Conservation (phyloP, 108 stramenopile genomes). For the Nitzschia putrida region DNA sequence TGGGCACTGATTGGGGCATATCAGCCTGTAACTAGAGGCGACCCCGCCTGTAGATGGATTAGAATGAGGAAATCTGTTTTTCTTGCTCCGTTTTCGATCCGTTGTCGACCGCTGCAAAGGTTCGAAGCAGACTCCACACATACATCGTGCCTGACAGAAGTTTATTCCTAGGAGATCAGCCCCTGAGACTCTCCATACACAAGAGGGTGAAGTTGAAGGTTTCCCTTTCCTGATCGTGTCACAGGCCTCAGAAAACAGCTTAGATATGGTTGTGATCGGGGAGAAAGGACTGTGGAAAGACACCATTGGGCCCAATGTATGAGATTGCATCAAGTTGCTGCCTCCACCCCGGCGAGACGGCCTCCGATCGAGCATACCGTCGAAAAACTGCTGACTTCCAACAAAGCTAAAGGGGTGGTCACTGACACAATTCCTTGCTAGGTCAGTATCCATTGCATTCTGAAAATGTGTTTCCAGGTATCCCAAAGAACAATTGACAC, state of each 20-base stretch:
- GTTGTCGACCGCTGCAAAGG: slow-evolving; percentile 22
- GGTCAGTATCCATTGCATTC: background rate
- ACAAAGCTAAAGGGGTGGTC: slow-evolving; percentile 31
- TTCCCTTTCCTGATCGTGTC: slow-evolving; percentile 35
- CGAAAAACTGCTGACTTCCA: slow-evolving; percentile 41
- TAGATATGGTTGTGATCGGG: slow-evolving; percentile 30
- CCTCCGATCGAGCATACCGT: slow-evolving; percentile 61
- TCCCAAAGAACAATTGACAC: slow-evolving; percentile 5
- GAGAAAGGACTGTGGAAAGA: background rate
- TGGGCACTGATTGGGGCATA: slow-evolving; percentile 49
- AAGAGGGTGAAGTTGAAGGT: slow-evolving; percentile 48
- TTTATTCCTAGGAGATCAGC: slow-evolving; percentile 56
- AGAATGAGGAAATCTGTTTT: no score
- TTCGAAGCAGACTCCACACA: slow-evolving; percentile 66
- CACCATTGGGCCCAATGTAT: background rate
- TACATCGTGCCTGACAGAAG: slow-evolving; percentile 66
- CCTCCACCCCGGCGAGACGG: slow-evolving; percentile 22
- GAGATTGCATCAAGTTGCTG: background rate
- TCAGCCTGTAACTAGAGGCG: background rate
- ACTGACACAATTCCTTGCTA: background rate
- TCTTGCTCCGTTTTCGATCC: background rate
- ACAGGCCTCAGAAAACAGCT: slow-evolving; percentile 56
- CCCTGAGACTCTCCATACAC: slow-evolving; percentile 52
- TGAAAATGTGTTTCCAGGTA: background rate
- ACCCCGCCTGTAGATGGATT: no score